Conservation (phyloP, 2,329 filamentous ascomycete species). For the Fusarium mangiferae region DNA sequence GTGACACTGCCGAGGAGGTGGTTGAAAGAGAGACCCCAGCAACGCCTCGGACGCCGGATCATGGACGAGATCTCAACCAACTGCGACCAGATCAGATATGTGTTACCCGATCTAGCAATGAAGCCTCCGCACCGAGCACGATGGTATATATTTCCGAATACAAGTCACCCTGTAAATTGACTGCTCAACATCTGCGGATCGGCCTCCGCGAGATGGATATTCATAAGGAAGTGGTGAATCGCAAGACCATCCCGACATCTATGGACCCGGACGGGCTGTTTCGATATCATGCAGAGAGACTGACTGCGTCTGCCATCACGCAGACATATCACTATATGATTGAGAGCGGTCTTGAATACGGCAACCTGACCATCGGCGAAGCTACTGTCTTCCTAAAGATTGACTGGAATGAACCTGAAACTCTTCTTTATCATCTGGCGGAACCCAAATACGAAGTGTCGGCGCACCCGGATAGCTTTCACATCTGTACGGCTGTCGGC, state of each 20-base stretch:
- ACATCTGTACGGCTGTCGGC: not conserved
- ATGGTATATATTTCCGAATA: conserved; percentile 54
- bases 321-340: conserved; percentile 64
- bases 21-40: conserved; percentile 32
- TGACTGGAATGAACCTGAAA: conserved; percentile 6
- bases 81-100: conserved; percentile 49
- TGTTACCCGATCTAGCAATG: conserved; percentile 20
- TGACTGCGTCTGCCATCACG: conserved; percentile 55
- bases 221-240: conserved; percentile 48
- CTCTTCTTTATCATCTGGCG: conserved; percentile 5
- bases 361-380: conserved; percentile 46
- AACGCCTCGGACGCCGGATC: conserved; percentile 33
- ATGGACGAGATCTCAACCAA: conserved; percentile 15
- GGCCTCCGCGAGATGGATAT: conserved; percentile 56
- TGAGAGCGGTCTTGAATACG: conserved; percentile 55
- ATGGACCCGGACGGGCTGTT: conserved; percentile 46
- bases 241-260: conserved; percentile 40
- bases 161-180: conserved; percentile 60
- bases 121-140: not conserved
- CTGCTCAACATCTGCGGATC: conserved; percentile 52
- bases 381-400: conserved; percentile 5
- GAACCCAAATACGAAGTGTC: not conserved
- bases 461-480: not conserved
- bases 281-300: conserved; percentile 49
- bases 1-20: conserved; percentile 44